Evolutionary conservation across 305 asterid genomes (phyloP).

Genomic region (Fraxinus angustifolia): DNA sequence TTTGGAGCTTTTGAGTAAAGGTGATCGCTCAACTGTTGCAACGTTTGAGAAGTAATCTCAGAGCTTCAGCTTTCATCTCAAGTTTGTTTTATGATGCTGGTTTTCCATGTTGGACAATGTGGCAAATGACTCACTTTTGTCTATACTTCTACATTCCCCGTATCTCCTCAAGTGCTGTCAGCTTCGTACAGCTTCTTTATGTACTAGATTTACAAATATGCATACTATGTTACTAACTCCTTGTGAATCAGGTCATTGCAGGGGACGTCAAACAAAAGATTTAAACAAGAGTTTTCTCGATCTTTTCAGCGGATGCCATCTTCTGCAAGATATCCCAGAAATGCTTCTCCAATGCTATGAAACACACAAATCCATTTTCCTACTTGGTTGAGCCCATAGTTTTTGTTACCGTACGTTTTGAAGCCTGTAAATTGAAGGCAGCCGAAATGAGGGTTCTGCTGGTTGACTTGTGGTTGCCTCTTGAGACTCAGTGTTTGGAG

Average conservation of each 20-base stretch:
- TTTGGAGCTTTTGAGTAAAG: background rate
- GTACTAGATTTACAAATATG: background rate
- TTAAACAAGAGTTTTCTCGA: constrained; percentile 59
- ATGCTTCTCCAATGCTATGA: constrained; percentile 58
- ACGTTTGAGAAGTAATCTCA: background rate
- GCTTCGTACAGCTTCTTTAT: background rate
- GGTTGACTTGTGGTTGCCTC: background rate
- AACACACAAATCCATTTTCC: constrained; percentile 15
- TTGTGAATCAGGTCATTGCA: constrained; percentile 61
- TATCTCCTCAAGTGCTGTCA: background rate
- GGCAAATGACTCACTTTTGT: background rate
- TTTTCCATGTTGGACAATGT: background rate
- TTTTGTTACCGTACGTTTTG: constrained; percentile 12
- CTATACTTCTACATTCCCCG: background rate
- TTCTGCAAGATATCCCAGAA: constrained; percentile 55
- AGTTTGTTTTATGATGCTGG: background rate
- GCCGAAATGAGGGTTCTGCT: constrained; percentile 11
- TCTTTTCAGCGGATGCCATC: constrained; percentile 55
- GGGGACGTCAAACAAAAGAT: constrained; percentile 60
- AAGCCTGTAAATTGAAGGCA: constrained; percentile 22
- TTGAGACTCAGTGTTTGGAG: background rate
- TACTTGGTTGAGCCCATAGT: constrained; percentile 23
- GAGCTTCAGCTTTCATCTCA: background rate
- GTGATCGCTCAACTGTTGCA: background rate
- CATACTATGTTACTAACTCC: constrained; percentile 13